A percentile compares a stretch with the other conserved stretches of the same genome.
Conservation (phyloP, 2,329 filamentous ascomycete genomes). For the Paraphaeosphaeria minitans region DNA sequence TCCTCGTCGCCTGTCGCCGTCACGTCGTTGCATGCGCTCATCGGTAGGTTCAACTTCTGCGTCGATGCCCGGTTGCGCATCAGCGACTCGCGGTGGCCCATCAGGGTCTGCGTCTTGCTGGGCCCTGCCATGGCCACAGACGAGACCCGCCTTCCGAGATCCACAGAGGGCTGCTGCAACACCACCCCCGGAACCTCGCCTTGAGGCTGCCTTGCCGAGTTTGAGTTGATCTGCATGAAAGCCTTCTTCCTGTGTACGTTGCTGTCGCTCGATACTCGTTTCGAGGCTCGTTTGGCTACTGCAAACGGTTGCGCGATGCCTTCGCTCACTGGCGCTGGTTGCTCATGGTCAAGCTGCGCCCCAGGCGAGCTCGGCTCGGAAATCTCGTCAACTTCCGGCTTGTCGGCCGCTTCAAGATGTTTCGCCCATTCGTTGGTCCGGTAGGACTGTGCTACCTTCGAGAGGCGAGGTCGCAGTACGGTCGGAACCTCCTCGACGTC, state of each 20-base stretch:
- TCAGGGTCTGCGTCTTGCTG: conserved; percentile 57
- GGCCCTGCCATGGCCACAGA: conserved; percentile 33
- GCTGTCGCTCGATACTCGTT: conserved; percentile 29
- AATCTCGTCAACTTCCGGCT: conserved; percentile 68
- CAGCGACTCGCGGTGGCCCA: conserved; percentile 61
- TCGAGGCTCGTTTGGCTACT: conserved; percentile 28
- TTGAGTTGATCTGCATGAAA: conserved; percentile 29
- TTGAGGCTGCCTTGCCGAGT: conserved; percentile 27
- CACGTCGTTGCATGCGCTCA: conserved; percentile 31
- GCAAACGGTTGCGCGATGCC: conserved; percentile 31
- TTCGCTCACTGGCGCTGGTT: conserved; percentile 56
- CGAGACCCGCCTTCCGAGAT: conserved; percentile 30
- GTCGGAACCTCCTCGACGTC: conserved; percentile 51
- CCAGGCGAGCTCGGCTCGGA: conserved; percentile 54
- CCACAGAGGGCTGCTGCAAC: conserved; percentile 38
- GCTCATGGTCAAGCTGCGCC: conserved; percentile 54
- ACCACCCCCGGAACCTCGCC: conserved; percentile 27
- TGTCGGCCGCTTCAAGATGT: conserved; percentile 78
- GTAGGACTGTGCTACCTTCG: conserved; percentile 79
- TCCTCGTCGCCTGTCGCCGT: conserved; percentile 59
- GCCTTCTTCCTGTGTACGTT: conserved; percentile 26
- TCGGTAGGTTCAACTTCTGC: conserved; percentile 43
- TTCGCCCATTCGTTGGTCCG: conserved; percentile 97
- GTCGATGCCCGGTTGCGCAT: conserved; percentile 50
- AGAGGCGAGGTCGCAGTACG: conserved; percentile 71